phyloP scores from a whole-genome alignment of 768 basidiomycete species.

The Asterophora lycoperdoides region DNA sequence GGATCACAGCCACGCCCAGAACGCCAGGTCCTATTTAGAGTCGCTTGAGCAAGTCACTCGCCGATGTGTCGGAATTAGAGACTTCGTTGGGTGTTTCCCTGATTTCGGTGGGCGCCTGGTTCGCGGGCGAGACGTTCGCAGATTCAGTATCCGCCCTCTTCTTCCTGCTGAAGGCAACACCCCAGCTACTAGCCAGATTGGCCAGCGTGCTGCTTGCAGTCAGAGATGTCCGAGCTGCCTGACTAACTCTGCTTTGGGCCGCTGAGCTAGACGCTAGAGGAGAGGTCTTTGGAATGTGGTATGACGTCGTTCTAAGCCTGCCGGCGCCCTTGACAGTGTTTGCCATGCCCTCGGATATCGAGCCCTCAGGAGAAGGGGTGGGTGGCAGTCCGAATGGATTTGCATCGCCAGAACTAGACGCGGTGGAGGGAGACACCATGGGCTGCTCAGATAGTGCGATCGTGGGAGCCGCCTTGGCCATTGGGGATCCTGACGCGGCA shows the following conservation, averaged over 20 bases:
- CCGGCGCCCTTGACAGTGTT: slow-evolving; percentile 29
- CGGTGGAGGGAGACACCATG: slow-evolving; percentile 37
- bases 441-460: slow-evolving; percentile 61
- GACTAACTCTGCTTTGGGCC: slow-evolving; percentile 23
- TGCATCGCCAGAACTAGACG: slow-evolving; percentile 38
- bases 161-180: slow-evolving; percentile 58
- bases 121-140: not conserved
- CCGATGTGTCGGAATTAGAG: slow-evolving; percentile 9
- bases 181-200: slow-evolving; percentile 61
- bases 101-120: slow-evolving; percentile 3
- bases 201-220: slow-evolving; percentile 52
- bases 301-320: slow-evolving; percentile 57
- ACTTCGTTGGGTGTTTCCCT: slow-evolving; percentile 1
- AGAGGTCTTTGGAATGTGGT: slow-evolving; percentile 51
- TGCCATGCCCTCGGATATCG: slow-evolving; percentile 57
- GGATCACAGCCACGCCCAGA: not conserved
- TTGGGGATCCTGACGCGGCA: slow-evolving; percentile 37
- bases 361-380: slow-evolving; percentile 59
- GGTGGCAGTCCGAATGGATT: slow-evolving; percentile 37
- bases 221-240: slow-evolving; percentile 25
- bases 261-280: slow-evolving; percentile 35
- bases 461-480: slow-evolving; percentile 59
- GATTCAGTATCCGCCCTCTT: slow-evolving; percentile 29
- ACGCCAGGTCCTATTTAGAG: slow-evolving; percentile 10
- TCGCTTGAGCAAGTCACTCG: slow-evolving; percentile 18